Base-by-base conservation (phyloP, 1,139 yeast species). In the Nadsonia commutata region DNA sequence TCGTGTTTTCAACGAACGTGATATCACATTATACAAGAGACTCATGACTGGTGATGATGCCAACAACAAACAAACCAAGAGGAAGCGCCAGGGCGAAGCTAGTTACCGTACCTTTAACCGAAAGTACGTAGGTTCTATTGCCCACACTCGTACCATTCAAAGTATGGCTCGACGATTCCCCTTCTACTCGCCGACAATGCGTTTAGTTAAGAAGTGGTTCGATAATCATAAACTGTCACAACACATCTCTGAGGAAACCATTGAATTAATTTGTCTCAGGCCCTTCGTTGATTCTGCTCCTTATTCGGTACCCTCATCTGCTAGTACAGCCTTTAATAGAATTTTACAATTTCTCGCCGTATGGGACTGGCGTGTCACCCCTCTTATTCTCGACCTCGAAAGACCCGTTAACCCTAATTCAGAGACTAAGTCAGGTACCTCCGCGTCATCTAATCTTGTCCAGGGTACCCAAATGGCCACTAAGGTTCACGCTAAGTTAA, bases 311-410 rank as follows among this genome's bases (percentile, higher is more conserved):
- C 97, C 98, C 2, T 74, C 80, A 41, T 78, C 93, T 40, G 77
- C 80, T 7, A 79, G 76, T 50, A 72, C 80, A 47, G 98, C 95
- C 13, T 85, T 90, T 56, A 67, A 83, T 48, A 79, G 93, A 48
- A 72, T 80, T 18, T 61, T 93, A 39, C 70, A 73, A 43, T 83
- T 80, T 55, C 62, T 90, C 39, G 72, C 94, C 16, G 64, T 65
- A 38, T 93, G 98, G 98, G 88, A 90, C 59, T 90, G 98, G 98
- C 79, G 76, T 54, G 94, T 82, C 50, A 86, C 80, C 41, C 81
- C 95, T 1, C 64, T 90, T 49, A 72, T 88, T 45, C 65, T 90
- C 51, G 95, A 88, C 56, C 66, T 84, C 17, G 78, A 76, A 46
- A 68, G 69, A 44, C 70, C 70, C 21, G 70, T 69, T 31, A 64